Evolutionary conservation across 1,284 basidiomycete species (phyloP).

Genomic region (Cryptococcus floricola): DNA sequence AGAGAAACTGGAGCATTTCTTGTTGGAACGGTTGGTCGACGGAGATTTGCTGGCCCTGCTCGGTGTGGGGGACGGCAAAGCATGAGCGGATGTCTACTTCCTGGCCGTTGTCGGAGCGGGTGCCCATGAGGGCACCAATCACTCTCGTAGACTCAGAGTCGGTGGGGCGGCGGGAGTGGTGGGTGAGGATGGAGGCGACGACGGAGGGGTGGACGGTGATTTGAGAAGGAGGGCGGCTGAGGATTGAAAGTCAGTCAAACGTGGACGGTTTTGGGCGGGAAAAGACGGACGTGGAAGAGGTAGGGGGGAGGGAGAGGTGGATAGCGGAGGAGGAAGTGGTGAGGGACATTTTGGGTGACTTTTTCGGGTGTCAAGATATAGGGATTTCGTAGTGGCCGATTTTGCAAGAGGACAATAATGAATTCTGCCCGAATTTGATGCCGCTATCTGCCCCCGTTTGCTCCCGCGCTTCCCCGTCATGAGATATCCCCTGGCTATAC

Average conservation of each 20-base stretch:
- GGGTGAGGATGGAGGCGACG: constrained; percentile 93
- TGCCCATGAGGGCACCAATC: constrained; percentile 92
- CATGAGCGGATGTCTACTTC: constrained; percentile 70
- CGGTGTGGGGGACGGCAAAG: constrained; percentile 86
- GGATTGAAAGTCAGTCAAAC: constrained; percentile 1
- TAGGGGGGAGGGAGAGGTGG: constrained; percentile 45
- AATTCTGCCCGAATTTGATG: constrained; percentile 4
- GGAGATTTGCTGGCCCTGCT: constrained; percentile 85
- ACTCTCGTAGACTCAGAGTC: constrained; percentile 62
- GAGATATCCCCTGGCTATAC: not conserved
- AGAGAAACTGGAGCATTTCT: constrained; percentile 80
- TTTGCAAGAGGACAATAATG: constrained; percentile 4
- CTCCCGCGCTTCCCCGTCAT: not conserved
- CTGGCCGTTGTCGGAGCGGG: constrained; percentile 64
- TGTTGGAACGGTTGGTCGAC: constrained; percentile 96
- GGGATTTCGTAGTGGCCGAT: not conserved
- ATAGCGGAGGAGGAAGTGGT: constrained; percentile 45
- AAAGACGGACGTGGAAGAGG: constrained; percentile 35
- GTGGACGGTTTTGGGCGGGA: not conserved
- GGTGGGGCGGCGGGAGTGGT: constrained; percentile 81
- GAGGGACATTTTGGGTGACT: constrained; percentile 40
- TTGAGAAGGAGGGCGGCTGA: constrained; percentile 61
- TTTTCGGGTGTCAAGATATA: not conserved
- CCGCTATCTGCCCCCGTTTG: constrained; percentile 1
- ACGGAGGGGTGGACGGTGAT: constrained; percentile 88